Percentiles rank a stretch among this genome's conserved stretches.
phyloP scores from a whole-genome alignment of 2,329 filamentous ascomycete genomes.

The Aureobasidium leucospermi region DNA sequence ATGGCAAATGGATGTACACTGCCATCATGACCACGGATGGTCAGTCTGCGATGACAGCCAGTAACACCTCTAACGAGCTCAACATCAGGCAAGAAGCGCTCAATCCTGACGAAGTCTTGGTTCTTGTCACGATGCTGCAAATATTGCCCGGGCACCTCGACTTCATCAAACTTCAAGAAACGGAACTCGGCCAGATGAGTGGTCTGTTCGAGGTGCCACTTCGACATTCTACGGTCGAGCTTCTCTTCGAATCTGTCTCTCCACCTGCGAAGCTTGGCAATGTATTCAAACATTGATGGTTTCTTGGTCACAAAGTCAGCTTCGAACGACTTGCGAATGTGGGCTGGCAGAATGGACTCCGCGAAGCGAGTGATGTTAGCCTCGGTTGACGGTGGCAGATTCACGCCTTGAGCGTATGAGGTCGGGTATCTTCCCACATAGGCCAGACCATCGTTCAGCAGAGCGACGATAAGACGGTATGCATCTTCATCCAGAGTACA shows the following conservation, averaged over 20 bases:
- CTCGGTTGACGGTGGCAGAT: constrained; percentile 83
- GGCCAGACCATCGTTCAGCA: constrained; percentile 89
- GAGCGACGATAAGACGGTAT: constrained; percentile 90
- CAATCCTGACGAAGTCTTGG: constrained; percentile 94
- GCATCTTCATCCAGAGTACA: constrained; percentile 97
- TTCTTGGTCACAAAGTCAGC: constrained; percentile 93
- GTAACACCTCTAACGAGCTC: constrained; percentile 87
- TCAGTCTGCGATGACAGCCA: constrained; percentile 84
- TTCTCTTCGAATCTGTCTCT: constrained; percentile 97
- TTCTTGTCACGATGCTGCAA: constrained; percentile 98
- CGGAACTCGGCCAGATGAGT: constrained; percentile 92
- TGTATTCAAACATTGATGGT: constrained; percentile 97
- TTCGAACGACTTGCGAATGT: constrained; percentile 95
- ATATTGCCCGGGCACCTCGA: constrained; percentile 96
- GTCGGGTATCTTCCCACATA: constrained; percentile 84
- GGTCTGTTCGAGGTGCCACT: constrained; percentile 71
- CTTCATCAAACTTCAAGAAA: constrained; percentile 97
- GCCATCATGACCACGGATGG: constrained; percentile 94
- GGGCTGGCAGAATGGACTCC: constrained; percentile 86
- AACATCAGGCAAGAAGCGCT: constrained; percentile 91
- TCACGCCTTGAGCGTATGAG: constrained; percentile 84
- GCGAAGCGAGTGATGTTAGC: constrained; percentile 95
- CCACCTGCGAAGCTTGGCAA: constrained; percentile 92
- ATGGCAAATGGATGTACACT: constrained; percentile 95
- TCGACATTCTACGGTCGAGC: constrained; percentile 72